A percentile compares a stretch with the other conserved stretches of the same genome.
These are phyloP conservation scores for Phytophthora sp. DNA, from an alignment of 352 stramenopile genomes.

Conservation along the genomic window DNA sequence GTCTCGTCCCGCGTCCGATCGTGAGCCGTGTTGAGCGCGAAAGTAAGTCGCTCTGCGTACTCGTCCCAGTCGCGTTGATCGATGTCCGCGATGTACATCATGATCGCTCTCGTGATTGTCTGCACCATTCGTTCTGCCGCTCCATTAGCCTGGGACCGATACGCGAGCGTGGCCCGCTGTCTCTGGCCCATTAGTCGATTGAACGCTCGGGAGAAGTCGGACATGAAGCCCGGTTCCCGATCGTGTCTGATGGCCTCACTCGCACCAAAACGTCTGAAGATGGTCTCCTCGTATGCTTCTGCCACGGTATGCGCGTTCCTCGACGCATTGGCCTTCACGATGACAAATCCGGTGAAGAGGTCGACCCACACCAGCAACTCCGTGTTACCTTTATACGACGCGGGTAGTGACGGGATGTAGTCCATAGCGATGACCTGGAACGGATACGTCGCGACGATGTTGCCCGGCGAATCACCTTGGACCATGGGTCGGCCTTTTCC, in stretches of 20 bases:
- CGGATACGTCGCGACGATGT: not conserved
- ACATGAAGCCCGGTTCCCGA: constrained; percentile 6
- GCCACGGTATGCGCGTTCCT: not conserved
- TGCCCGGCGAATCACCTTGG: not conserved
- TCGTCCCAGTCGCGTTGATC: constrained; percentile 13
- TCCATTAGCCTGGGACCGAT: constrained; percentile 3
- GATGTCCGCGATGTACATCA: constrained; percentile 13
- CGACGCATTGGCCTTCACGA: not conserved
- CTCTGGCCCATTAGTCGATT: not conserved
- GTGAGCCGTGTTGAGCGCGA: constrained; percentile 5
- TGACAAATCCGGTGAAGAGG: not conserved
- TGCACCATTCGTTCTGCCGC: constrained; percentile 10
- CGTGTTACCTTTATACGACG: constrained; percentile 7
- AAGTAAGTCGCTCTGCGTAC: constrained; percentile 12
- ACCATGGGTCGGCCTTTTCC: not conserved
- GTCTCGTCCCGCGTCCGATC: constrained; percentile 1
- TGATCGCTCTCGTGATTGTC: constrained; percentile 1
- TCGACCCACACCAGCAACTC: constrained; percentile 9
- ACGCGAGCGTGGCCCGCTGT: constrained; percentile 4
- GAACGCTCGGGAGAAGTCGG: constrained; percentile 7
- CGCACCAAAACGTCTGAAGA: constrained; percentile 4
- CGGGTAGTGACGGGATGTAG: constrained; percentile 17
- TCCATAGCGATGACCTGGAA: constrained; percentile 18
- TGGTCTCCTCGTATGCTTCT: not conserved
- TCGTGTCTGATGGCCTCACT: constrained; percentile 8